These are phyloP conservation scores for Diversispora eburnea DNA, from an alignment of 192 early-diverging fungal genomes.

Conservation along the genomic window DNA sequence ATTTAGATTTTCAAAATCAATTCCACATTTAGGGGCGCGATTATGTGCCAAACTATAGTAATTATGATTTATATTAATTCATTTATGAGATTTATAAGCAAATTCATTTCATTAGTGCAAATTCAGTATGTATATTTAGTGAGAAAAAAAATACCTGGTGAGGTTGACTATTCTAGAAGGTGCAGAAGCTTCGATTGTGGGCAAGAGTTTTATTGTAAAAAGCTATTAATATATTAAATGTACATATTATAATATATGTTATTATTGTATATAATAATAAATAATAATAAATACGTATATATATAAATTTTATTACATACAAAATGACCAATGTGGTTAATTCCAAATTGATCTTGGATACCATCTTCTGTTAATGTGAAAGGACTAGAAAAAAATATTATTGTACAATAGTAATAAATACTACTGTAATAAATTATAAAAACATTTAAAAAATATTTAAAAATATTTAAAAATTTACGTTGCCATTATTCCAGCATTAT, in stretches of 20 bases:
- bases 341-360: conserved; percentile 41
- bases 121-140: not conserved
- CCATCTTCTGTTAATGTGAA: conserved; percentile 33
- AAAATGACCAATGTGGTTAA: conserved; percentile 46
- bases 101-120: not conserved
- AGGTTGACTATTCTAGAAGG: conserved; percentile 40
- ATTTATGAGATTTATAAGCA: not conserved
- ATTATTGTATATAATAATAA: not conserved
- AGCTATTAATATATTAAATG: conserved; percentile 2
- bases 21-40: conserved; percentile 30
- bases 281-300: not conserved
- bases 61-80: conserved; percentile 31
- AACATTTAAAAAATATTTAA: not conserved
- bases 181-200: conserved; percentile 32
- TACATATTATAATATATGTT: not conserved
- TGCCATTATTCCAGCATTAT: conserved; percentile 38
- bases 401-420: not conserved
- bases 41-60: conserved; percentile 43
- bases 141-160: conserved; percentile 14
- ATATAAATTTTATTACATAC: not conserved
- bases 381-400: not conserved
- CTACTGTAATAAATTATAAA: not conserved
- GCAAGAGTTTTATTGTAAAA: conserved; percentile 40
- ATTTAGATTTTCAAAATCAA: conserved; percentile 44
- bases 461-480: not conserved